Evolutionary conservation across 2,329 filamentous ascomycete species (phyloP), one percentile per base, ranked within the genome.

Genomic region (Biscogniauxia sp.): DNA sequence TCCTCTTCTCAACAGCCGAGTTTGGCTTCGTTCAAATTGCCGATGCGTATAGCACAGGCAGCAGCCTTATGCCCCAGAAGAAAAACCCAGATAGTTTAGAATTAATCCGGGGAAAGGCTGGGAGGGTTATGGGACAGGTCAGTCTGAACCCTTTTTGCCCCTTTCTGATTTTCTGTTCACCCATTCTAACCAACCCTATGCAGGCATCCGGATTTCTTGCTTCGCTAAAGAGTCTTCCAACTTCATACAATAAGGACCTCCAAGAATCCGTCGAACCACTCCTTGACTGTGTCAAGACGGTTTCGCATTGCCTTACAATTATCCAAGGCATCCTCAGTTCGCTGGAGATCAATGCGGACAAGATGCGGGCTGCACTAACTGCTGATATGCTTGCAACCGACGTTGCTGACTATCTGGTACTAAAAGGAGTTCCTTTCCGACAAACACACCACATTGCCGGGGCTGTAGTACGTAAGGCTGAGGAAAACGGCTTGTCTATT

Each of bases 231-330:
- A 89, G 89, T 59, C 84, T 95, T 26, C 90, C 91, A 1, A 90
- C 85, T 51, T 92, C 90, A 2, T 96, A 96, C 81, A 94, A 96
- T 81, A 96, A 96, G 78, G 92, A 96, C 75, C 77, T 96, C n/a
- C 92, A 97, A 77, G 92, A 96, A 78, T 89, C 86, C 61, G 88
- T 91, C 63, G 90, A 96, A 80, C 89, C 90, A n/a, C 86, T 96
- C 78, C 84, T 96, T 54, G 91, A 96, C 75, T 86, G 88, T 73
- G 85, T 93, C 76, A 91, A 93, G 82, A 94, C 91, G 5, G 83
- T 95, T 63, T 84, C 83, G 59, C 90, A 96, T 79, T 92, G 89
- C 71, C 83, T 96, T 58, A 87, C 89, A 75, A 96, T 96, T 68
- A 90, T 91, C 26, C 90, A 90, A 23, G 90, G 93, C 58, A 89